These are phyloP conservation scores for Cordia subcordata DNA, from an alignment of 257 asterid genomes.

Conservation along the genomic window DNA sequence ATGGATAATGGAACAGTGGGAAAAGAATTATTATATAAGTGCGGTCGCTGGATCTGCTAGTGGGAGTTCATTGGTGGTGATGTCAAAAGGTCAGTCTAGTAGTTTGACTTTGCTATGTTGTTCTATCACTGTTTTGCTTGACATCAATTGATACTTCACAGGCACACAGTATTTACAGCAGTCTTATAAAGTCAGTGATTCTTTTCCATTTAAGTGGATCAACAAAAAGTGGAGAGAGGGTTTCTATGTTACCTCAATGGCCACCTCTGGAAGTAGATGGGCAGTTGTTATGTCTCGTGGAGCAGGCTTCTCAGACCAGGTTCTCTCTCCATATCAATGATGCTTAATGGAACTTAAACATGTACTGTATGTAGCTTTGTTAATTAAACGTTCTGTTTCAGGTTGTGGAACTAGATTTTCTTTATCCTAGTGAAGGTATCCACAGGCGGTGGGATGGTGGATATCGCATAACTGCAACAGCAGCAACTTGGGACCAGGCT, in stretches of 20 bases:
- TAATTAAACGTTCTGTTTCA: slow-evolving; percentile 2
- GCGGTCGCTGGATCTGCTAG: slow-evolving; percentile 75
- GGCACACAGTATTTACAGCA: slow-evolving; percentile 75
- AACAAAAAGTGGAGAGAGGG: slow-evolving; percentile 93
- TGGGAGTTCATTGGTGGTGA: slow-evolving; percentile 77
- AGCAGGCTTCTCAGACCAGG: slow-evolving; percentile 75
- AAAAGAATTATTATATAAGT: slow-evolving; percentile 65
- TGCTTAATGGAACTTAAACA: too few relatives aligned
- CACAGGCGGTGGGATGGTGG: slow-evolving; percentile 82
- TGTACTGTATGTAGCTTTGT: too few relatives aligned
- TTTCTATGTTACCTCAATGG: slow-evolving; percentile 76
- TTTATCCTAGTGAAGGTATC: slow-evolving; percentile 85
- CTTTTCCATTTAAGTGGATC: slow-evolving; percentile 93
- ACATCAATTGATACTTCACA: slow-evolving; percentile 15
- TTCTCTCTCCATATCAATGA: slow-evolving; percentile 5
- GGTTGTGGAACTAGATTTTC: slow-evolving; percentile 89
- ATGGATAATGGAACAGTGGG: slow-evolving; percentile 92
- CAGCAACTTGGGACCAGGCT: slow-evolving; percentile 72
- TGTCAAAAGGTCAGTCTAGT: slow-evolving; percentile 66
- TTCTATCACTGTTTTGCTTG: background rate
- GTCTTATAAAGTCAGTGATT: slow-evolving; percentile 79
- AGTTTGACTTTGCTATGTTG: background rate
- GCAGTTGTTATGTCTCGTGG: slow-evolving; percentile 86
- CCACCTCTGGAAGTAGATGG: slow-evolving; percentile 81
- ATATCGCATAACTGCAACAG: slow-evolving; percentile 69